Evolutionary conservation across 352 stramenopile genomes (phyloP).

Genomic region (Phytophthora pisi): DNA sequence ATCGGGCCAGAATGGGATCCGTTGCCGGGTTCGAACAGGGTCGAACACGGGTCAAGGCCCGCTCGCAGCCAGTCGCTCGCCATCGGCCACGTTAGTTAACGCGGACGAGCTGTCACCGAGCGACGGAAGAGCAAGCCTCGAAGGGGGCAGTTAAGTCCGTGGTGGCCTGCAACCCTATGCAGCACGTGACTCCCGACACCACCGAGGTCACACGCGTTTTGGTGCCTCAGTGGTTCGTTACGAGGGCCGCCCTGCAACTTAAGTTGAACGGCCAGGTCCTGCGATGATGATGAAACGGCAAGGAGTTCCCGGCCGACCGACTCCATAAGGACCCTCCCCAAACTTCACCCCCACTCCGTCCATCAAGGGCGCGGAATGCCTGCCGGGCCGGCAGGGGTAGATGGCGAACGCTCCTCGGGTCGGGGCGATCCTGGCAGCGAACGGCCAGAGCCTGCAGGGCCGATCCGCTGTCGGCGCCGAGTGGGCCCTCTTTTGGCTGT

Average conservation of each 20-base stretch:
- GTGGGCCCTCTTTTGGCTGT: constrained; percentile 35
- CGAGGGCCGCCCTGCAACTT: not conserved
- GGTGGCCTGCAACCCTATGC: not conserved
- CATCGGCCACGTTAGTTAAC: no score
- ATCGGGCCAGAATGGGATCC: not conserved
- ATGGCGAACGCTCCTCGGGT: not conserved
- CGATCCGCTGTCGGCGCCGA: not conserved
- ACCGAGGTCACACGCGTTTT: not conserved
- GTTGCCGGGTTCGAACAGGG: not conserved
- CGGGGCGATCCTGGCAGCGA: not conserved
- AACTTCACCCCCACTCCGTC: no score
- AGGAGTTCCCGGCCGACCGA: not conserved
- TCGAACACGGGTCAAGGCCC: no score
- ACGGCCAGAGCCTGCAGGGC: not conserved
- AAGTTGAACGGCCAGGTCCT: not conserved
- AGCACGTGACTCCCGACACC: not conserved
- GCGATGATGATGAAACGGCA: not conserved
- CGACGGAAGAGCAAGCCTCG: not conserved
- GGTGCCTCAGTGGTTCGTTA: not conserved
- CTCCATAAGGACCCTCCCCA: not conserved
- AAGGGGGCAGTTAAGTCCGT: not conserved
- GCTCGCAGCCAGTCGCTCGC: no score
- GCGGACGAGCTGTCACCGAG: no score
- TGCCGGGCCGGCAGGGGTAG: not conserved
- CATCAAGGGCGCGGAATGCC: no score